Percentiles rank a stretch among this genome's conserved stretches.
These are phyloP conservation scores for Bipolaris bicolor DNA, from an alignment of 2,329 filamentous ascomycete genomes.

Conservation along the genomic window DNA sequence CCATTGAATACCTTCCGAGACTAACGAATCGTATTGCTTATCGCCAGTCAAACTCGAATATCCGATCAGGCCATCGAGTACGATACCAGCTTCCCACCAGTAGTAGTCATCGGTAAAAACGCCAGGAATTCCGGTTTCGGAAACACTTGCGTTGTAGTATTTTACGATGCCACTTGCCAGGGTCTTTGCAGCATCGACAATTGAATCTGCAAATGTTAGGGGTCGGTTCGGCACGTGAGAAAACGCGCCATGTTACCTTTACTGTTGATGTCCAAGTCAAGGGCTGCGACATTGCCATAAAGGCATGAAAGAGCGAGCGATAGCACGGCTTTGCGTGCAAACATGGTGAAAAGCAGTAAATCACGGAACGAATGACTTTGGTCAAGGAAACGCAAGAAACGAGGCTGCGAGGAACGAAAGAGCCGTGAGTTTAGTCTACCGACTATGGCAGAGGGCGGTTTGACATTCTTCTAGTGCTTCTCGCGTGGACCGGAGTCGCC, in stretches of 20 bases:
- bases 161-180: slow-evolving; percentile 31
- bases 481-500: not conserved
- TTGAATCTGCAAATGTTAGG: slow-evolving; percentile 28
- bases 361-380: not conserved
- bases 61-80: slow-evolving; percentile 38
- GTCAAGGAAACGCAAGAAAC: not conserved
- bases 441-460: not conserved
- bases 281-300: slow-evolving; percentile 9
- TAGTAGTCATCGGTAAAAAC: slow-evolving; percentile 30
- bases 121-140: slow-evolving; percentile 17
- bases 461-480: not conserved
- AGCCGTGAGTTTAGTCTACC: not conserved
- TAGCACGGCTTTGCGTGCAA: slow-evolving; percentile 17
- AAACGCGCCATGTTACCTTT: slow-evolving; percentile 14
- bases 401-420: not conserved
- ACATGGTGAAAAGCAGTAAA: slow-evolving; percentile 23
- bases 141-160: slow-evolving; percentile 24
- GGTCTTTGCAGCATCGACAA: slow-evolving; percentile 29
- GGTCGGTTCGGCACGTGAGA: not conserved
- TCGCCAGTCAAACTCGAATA: slow-evolving; percentile 55
- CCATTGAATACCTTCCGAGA: slow-evolving; percentile 49
- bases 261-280: slow-evolving; percentile 32
- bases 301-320: slow-evolving; percentile 29
- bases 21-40: slow-evolving; percentile 46
- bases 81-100: slow-evolving; percentile 32